Conservation (phyloP, 768 basidiomycete genomes). For the Rhodotorula taiwanensis region DNA sequence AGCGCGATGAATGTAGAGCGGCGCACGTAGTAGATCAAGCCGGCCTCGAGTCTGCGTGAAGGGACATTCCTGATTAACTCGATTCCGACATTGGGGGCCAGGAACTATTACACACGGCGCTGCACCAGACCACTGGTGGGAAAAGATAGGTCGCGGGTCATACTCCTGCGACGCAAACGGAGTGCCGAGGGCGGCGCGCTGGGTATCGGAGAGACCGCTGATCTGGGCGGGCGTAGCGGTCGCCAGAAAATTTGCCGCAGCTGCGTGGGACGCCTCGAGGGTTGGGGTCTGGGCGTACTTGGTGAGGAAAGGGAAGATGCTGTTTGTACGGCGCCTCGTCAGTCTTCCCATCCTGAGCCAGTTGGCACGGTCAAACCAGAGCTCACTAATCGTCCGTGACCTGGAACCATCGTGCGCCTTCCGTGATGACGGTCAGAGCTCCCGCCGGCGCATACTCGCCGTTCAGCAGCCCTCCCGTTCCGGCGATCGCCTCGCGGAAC, state of each 20-base stretch:
- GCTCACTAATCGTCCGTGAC: slow-evolving; percentile 41
- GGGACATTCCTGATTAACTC: no score
- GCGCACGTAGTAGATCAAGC: background rate
- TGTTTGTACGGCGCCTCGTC: slow-evolving; percentile 35
- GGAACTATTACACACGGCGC: slow-evolving; percentile 45
- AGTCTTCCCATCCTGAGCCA: no score
- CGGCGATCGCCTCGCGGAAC: slow-evolving; percentile 9
- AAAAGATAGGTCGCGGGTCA: slow-evolving; percentile 40
- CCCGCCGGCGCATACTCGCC: slow-evolving; percentile 11
- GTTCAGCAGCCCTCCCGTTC: slow-evolving; percentile 9
- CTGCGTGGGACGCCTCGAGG: slow-evolving; percentile 36
- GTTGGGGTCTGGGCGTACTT: slow-evolving; percentile 31
- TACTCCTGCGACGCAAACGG: slow-evolving; percentile 41
- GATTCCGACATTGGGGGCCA: no score
- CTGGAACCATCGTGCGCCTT: slow-evolving; percentile 19
- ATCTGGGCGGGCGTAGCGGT: slow-evolving; percentile 37
- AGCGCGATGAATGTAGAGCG: no score
- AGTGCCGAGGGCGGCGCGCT: slow-evolving; percentile 41
- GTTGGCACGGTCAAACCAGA: background rate
- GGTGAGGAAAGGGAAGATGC: slow-evolving; percentile 39
- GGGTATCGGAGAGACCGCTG: slow-evolving; percentile 35
- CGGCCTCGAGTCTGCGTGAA: background rate
- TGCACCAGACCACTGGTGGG: slow-evolving; percentile 41
- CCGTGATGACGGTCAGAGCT: slow-evolving; percentile 6
- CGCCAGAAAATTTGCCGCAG: slow-evolving; percentile 36